Conservation (phyloP, 192 early-diverging fungal genomes). For the Diversispora epigaea region DNA sequence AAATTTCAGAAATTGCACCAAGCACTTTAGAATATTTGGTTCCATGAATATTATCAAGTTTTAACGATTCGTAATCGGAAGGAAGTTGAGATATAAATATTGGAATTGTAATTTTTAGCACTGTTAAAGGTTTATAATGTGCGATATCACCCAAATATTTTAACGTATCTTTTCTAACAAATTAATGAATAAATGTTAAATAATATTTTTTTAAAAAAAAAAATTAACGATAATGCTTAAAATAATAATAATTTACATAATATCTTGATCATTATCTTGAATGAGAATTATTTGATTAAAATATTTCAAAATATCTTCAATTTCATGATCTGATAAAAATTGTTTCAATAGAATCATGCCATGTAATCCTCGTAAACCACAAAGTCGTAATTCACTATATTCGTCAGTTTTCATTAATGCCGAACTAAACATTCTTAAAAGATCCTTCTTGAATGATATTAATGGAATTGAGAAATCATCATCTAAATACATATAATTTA, state of each 20-base stretch:
- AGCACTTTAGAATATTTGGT: conserved; percentile 43
- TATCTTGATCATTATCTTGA: conserved; percentile 49
- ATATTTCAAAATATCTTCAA: conserved; percentile 51
- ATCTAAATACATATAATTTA: conserved; percentile 37
- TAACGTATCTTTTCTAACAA: conserved; percentile 49
- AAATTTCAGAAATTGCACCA: conserved; percentile 47
- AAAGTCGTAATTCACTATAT: conserved; percentile 69
- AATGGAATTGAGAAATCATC: conserved; percentile 61
- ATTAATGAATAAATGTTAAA: not conserved
- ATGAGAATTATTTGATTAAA: conserved; percentile 49
- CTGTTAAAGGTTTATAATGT: conserved; percentile 40
- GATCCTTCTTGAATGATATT: conserved; percentile 69
- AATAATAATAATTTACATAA: conserved; percentile 39
- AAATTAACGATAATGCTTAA: too few species aligned
- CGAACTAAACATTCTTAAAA: conserved; percentile 70
- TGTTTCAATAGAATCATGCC: conserved; percentile 58
- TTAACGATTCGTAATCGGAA: conserved; percentile 38
- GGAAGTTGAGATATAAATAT: conserved; percentile 57
- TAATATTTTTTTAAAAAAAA: too few species aligned
- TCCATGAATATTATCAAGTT: conserved; percentile 35
- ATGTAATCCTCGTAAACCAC: conserved; percentile 71
- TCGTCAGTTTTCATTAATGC: conserved; percentile 70
- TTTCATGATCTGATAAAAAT: conserved; percentile 61
- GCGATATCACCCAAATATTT: conserved; percentile 46
- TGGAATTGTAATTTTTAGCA: conserved; percentile 56